Conservation (phyloP, 2,329 filamentous ascomycete genomes). For the Periglandula ipomoeae region DNA sequence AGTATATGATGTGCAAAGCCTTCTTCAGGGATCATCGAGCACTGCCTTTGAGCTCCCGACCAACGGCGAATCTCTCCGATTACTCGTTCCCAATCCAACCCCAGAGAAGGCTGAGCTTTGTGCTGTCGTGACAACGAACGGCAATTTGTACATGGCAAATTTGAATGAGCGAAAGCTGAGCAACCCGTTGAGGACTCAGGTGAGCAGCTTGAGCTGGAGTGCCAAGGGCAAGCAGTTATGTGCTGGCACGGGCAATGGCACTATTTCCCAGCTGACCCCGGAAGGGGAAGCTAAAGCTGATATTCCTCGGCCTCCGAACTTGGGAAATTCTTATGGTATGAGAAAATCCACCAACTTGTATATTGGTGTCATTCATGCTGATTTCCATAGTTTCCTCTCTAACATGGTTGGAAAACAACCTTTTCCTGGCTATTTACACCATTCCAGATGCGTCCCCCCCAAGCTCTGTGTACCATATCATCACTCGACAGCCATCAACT, state of each 20-base stretch:
- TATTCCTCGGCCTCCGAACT: slow-evolving; percentile 65
- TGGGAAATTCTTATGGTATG: slow-evolving; percentile 61
- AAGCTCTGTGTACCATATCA: slow-evolving; percentile 67
- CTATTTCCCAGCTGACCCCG: slow-evolving; percentile 73
- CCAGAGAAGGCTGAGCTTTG: slow-evolving; percentile 63
- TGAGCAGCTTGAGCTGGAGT: slow-evolving; percentile 86
- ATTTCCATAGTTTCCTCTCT: slow-evolving; percentile 59
- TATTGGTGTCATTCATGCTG: slow-evolving; percentile 9
- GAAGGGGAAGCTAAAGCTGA: slow-evolving; percentile 67
- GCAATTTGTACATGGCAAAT: slow-evolving; percentile 77
- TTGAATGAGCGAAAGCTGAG: slow-evolving; percentile 60
- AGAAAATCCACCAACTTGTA: slow-evolving; percentile 7
- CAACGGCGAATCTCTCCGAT: slow-evolving; percentile 62
- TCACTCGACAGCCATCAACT: slow-evolving; percentile 53
- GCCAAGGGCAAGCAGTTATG: slow-evolving; percentile 86
- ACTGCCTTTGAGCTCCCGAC: slow-evolving; percentile 69
- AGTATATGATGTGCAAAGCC: slow-evolving; percentile 65
- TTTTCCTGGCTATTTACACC: slow-evolving; percentile 78
- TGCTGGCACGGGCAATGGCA: slow-evolving; percentile 74
- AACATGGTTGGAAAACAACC: slow-evolving; percentile 78
- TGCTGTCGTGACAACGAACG: slow-evolving; percentile 70
- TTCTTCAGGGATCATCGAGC: slow-evolving; percentile 58
- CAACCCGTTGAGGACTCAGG: slow-evolving; percentile 56
- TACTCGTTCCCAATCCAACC: slow-evolving; percentile 72
- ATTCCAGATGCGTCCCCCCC: slow-evolving; percentile 47